These are phyloP conservation scores for Neoascochyta sp. DNA, from an alignment of 2,329 filamentous ascomycete genomes.

Conservation along the genomic window DNA sequence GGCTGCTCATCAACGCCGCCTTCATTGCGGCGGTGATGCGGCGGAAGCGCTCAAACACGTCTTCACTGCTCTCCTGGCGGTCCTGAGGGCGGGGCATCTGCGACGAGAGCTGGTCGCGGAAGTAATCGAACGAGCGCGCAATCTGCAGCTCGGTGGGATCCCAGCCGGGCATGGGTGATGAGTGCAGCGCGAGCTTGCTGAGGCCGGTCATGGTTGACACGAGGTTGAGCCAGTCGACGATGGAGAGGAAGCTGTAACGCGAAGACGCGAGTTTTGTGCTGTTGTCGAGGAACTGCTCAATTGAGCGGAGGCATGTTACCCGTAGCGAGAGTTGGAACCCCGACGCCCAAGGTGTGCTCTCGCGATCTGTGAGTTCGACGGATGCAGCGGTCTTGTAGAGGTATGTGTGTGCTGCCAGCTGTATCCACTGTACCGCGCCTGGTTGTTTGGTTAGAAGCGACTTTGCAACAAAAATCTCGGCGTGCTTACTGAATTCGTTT, in stretches of 20 bases:
- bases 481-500: slow-evolving; percentile 28
- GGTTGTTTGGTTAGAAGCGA: slow-evolving; percentile 10
- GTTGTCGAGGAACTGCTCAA: slow-evolving; percentile 35
- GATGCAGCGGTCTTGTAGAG: slow-evolving; percentile 26
- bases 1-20: slow-evolving; percentile 18
- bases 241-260: slow-evolving; percentile 29
- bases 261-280: slow-evolving; percentile 22
- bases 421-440: slow-evolving; percentile 35
- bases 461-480: not conserved
- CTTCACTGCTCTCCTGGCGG: slow-evolving; percentile 20
- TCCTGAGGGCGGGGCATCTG: slow-evolving; percentile 30
- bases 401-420: slow-evolving; percentile 27
- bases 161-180: slow-evolving; percentile 32
- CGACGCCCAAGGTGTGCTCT: slow-evolving; percentile 29
- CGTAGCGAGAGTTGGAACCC: slow-evolving; percentile 37
- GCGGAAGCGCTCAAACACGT: slow-evolving; percentile 34
- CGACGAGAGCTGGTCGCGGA: slow-evolving; percentile 29
- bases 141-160: slow-evolving; percentile 33
- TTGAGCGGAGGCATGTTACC: slow-evolving; percentile 27
- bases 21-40: slow-evolving; percentile 34
- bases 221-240: slow-evolving; percentile 34
- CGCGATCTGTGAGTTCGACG: slow-evolving; percentile 28
- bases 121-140: slow-evolving; percentile 31
- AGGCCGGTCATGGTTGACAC: slow-evolving; percentile 27
- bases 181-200: slow-evolving; percentile 28